Evolutionary conservation across 768 basidiomycete species (phyloP).

Genomic region (Lyophyllum semitale): DNA sequence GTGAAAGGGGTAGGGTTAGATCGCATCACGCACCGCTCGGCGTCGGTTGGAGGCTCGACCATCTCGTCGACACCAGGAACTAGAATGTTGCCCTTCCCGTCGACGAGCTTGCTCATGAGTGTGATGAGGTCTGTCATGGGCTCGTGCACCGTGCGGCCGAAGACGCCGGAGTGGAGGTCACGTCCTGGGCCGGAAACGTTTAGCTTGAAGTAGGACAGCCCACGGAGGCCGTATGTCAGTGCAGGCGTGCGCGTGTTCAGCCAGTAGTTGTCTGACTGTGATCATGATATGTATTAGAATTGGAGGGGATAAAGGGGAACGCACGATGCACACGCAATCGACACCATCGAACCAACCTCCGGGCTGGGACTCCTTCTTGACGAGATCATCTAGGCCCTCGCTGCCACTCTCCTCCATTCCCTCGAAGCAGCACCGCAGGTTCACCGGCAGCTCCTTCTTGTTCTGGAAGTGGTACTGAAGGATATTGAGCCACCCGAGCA

Average conservation of each 20-base stretch:
- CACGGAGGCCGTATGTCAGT: constrained; percentile 87
- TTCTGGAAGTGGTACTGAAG: constrained; percentile 79
- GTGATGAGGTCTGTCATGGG: constrained; percentile 93
- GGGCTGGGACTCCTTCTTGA: constrained; percentile 68
- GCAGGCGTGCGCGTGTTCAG: constrained; percentile 78
- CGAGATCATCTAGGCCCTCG: constrained; percentile 88
- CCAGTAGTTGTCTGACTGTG: constrained; percentile 95
- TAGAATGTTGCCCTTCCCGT: constrained; percentile 76
- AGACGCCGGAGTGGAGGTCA: constrained; percentile 90
- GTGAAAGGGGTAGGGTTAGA: neutral
- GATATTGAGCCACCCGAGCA: constrained; percentile 88
- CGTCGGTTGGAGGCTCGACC: constrained; percentile 70
- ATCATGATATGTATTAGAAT: neutral
- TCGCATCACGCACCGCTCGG: constrained; percentile 59
- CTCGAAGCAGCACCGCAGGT: constrained; percentile 90
- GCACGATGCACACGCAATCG: constrained; percentile 91
- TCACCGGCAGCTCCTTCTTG: constrained; percentile 78
- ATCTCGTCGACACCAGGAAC: constrained; percentile 88
- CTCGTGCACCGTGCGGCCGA: constrained; percentile 80
- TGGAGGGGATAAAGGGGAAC: constrained; percentile 22
- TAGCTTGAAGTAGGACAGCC: constrained; percentile 84
- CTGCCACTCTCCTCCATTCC: constrained; percentile 97
- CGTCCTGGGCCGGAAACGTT: constrained; percentile 80
- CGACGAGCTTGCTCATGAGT: constrained; percentile 86
- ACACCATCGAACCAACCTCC: constrained; percentile 86